Percentiles rank a stretch among this genome's conserved stretches.
Conservation (phyloP, 257 asterid genomes). For the Ocimum tenuiflorum region DNA sequence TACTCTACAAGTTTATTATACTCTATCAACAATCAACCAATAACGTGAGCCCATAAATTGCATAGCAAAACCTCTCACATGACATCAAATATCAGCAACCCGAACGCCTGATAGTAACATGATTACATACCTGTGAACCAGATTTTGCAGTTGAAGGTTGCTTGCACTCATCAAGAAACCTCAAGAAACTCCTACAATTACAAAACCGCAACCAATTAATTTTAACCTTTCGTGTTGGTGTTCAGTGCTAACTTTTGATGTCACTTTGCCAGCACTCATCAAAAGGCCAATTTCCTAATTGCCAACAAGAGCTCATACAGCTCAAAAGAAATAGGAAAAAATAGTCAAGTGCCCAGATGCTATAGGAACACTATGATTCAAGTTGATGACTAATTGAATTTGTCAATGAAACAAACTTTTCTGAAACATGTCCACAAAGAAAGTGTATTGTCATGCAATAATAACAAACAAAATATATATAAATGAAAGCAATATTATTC, state of each 20-base stretch:
- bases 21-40: background rate
- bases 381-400: background rate
- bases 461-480: background rate
- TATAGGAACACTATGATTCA: background rate
- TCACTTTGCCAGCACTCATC: slow-evolving; percentile 3
- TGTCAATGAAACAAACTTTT: background rate
- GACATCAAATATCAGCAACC: background rate
- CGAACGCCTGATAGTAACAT: slow-evolving; percentile 7
- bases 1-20: background rate
- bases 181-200: slow-evolving; percentile 70
- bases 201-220: slow-evolving; percentile 12
- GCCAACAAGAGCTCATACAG: background rate
- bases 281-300: background rate
- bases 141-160: slow-evolving; percentile 56
- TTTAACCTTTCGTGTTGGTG: background rate
- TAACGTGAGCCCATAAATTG: background rate
- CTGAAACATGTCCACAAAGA: background rate
- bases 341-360: background rate
- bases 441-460: background rate
- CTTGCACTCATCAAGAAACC: slow-evolving; percentile 72
- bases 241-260: background rate
- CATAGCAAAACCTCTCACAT: background rate
- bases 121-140: slow-evolving; percentile 72
- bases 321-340: background rate
- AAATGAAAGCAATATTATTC: background rate